These are phyloP conservation scores for Paradendryphiella salina DNA, from an alignment of 2,329 filamentous ascomycete species.

Conservation along the genomic window DNA sequence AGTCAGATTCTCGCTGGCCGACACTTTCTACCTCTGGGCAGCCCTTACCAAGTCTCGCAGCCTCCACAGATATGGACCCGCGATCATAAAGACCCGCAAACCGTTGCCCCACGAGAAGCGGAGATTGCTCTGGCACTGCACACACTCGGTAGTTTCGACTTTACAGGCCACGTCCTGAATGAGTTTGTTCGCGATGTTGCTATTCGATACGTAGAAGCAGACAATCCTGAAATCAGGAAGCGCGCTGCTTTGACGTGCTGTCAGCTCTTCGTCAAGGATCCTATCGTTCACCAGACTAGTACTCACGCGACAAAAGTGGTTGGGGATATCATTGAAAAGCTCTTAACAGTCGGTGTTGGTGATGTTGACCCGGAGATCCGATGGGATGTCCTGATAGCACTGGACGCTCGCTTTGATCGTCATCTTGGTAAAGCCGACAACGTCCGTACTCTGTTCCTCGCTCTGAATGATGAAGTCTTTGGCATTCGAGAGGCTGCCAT, in stretches of 20 bases:
- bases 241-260: constrained; percentile 96
- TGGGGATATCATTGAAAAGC: constrained; percentile 94
- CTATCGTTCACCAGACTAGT: constrained; percentile 96
- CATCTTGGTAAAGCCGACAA: constrained; percentile 98
- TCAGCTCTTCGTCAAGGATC: constrained; percentile 94
- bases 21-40: constrained; percentile 88
- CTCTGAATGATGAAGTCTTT: constrained; percentile 93
- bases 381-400: constrained; percentile 80
- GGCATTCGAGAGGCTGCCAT: constrained; percentile 92
- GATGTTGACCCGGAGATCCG: constrained; percentile 88
- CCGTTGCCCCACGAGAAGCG: constrained; percentile 76
- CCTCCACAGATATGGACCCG: constrained; percentile 82
- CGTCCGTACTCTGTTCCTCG: constrained; percentile 91
- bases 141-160: constrained; percentile 97
- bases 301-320: constrained; percentile 97
- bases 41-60: constrained; percentile 81
- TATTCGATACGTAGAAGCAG: constrained; percentile 96
- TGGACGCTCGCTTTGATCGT: constrained; percentile 92
- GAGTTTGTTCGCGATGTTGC: constrained; percentile 98
- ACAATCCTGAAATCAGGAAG: constrained; percentile 89
- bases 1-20: constrained; percentile 91
- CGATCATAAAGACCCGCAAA: constrained; percentile 80
- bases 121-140: constrained; percentile 93
- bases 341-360: constrained; percentile 91
- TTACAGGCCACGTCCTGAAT: constrained; percentile 84